Percentiles rank a stretch among this genome's conserved stretches.
These are phyloP conservation scores for Leishmania braziliensis DNA, from an alignment of 208 protist species.

Conservation along the genomic window DNA sequence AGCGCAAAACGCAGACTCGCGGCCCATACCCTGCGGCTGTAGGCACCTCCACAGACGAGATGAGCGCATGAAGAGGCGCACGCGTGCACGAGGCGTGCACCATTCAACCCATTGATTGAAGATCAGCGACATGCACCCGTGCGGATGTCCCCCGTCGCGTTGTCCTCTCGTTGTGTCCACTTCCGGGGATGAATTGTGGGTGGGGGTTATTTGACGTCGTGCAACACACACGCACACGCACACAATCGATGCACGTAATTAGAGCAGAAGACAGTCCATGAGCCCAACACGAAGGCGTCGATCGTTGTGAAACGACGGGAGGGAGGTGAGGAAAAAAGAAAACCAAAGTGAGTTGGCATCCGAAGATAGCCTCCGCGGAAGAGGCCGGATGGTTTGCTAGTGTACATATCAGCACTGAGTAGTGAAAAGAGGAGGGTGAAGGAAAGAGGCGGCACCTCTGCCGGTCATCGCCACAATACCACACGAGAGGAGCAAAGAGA, in stretches of 20 bases:
- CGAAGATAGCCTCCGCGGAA: background rate
- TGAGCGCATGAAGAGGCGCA: background rate
- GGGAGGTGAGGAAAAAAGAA: background rate
- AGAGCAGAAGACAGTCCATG: background rate
- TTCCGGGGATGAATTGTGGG: background rate
- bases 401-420: conserved; percentile 1
- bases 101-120: background rate
- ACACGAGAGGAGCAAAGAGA: background rate
- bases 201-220: background rate
- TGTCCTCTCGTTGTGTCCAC: background rate
- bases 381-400: background rate
- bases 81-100: background rate
- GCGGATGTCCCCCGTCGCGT: background rate
- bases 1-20: background rate
- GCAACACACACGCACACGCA: background rate
- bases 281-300: background rate
- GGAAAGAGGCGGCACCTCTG: background rate
- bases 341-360: background rate
- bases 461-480: background rate
- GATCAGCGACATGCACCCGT: background rate
- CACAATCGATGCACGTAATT: background rate
- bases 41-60: background rate
- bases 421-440: background rate
- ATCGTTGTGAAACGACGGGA: background rate
- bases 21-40: background rate